Conservation (phyloP, 306 rosid species). For the Canavalia ensiformis region DNA sequence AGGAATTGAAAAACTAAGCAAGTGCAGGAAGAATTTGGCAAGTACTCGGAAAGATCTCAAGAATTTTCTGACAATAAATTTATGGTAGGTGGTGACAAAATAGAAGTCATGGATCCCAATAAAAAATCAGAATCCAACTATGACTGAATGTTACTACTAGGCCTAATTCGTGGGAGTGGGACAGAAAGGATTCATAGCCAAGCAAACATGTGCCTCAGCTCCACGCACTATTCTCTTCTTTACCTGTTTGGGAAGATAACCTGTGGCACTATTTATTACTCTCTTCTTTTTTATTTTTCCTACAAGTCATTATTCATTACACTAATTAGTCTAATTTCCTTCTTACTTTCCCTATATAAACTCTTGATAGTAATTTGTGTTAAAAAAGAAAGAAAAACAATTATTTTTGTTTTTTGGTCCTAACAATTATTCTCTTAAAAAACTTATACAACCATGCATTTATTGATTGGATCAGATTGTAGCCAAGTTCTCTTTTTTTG, state of each 20-base stretch:
- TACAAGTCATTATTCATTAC: too few species aligned
- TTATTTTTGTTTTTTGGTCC: neutral
- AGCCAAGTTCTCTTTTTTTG: too few species aligned
- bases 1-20: too few species aligned
- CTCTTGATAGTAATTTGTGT: neutral
- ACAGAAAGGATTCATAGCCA: neutral
- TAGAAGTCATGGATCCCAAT: constrained; percentile 36
- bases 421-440: neutral
- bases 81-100: neutral
- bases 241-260: neutral
- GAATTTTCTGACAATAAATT: neutral
- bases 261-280: neutral
- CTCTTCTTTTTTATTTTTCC: too few species aligned
- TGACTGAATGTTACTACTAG: neutral
- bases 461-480: neutral
- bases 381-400: too few species aligned
- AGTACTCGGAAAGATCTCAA: too few species aligned
- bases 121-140: neutral
- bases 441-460: neutral
- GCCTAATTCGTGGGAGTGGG: constrained; percentile 1
- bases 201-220: constrained; percentile 34
- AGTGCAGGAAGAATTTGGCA: too few species aligned
- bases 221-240: neutral
- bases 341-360: neutral
- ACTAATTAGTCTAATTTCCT: neutral